These are phyloP conservation scores for Sporothrix protearum DNA, from an alignment of 2,329 filamentous ascomycete species.

Conservation along the genomic window DNA sequence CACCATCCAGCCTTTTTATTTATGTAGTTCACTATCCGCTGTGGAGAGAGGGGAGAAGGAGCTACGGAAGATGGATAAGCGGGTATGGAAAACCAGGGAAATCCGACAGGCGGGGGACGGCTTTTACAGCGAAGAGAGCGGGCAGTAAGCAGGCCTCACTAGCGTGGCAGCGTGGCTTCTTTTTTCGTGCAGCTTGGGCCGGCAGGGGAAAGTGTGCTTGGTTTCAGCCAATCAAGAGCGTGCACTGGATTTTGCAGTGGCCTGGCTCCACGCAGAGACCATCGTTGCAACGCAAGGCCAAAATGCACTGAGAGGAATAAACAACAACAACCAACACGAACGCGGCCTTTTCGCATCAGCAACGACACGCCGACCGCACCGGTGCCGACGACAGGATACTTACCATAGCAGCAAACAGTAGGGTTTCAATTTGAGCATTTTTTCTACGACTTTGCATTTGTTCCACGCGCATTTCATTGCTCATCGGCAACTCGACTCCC, in stretches of 20 bases:
- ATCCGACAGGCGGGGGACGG: slow-evolving; percentile 5
- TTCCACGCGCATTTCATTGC: not conserved
- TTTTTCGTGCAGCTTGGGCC: not conserved
- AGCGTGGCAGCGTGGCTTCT: not conserved
- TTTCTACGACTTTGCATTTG: not conserved
- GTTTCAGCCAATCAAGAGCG: slow-evolving; percentile 4
- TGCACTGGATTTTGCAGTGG: not conserved
- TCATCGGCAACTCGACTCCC: not conserved
- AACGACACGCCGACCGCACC: slow-evolving; percentile 16
- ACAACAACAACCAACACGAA: slow-evolving; percentile 18
- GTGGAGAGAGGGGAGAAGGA: not conserved
- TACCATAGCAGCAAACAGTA: slow-evolving; percentile 18
- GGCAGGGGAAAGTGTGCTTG: not conserved
- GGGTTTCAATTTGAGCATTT: not conserved
- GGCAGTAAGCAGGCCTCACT: not conserved
- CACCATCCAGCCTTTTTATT: slow-evolving; percentile 12
- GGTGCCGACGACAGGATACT: slow-evolving; percentile 19
- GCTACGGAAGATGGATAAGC: not conserved
- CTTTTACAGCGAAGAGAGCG: not conserved
- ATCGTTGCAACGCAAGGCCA: not conserved
- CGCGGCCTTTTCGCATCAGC: not conserved
- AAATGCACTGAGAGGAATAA: slow-evolving; percentile 1
- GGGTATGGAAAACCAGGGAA: slow-evolving; percentile 1
- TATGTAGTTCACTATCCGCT: not conserved
- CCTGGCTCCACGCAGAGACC: not conserved